Conservation (phyloP, 1,139 yeast species). For the Taphrina sp. region DNA sequence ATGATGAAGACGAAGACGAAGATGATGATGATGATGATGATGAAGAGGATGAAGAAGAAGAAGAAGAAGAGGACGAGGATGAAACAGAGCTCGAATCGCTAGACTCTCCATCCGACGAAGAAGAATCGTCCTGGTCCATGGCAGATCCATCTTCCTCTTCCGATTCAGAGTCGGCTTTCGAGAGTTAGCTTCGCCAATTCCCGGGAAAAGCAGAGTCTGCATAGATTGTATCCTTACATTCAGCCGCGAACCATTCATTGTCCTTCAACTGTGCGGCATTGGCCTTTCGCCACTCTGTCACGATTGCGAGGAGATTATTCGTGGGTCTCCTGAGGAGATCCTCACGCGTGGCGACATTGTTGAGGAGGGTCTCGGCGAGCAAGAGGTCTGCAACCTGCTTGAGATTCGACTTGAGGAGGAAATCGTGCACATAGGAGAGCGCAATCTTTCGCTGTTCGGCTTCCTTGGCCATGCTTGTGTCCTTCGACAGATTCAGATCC, state of each 20-base stretch:
- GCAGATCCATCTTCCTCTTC: slow-evolving; percentile 1
- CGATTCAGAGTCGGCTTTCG: slow-evolving; percentile 15
- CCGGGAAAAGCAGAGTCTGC: not conserved
- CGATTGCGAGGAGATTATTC: slow-evolving; percentile 8
- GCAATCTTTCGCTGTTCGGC: slow-evolving; percentile 11
- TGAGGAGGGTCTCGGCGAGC: slow-evolving; percentile 4
- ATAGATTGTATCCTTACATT: slow-evolving; percentile 5
- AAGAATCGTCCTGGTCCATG: slow-evolving; percentile 21
- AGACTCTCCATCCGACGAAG: no score
- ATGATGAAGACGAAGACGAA: slow-evolving; percentile 34
- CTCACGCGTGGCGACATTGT: slow-evolving; percentile 4
- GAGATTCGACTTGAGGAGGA: slow-evolving; percentile 1
- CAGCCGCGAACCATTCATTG: slow-evolving; percentile 30
- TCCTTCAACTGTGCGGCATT: slow-evolving; percentile 14
- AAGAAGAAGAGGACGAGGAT: slow-evolving; percentile 3
- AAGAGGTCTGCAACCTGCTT: not conserved
- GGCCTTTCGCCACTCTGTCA: slow-evolving; percentile 6
- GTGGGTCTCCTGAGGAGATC: slow-evolving; percentile 20
- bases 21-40: slow-evolving; percentile 14
- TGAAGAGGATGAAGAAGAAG: slow-evolving; percentile 8
- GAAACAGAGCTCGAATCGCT: slow-evolving; percentile 35
- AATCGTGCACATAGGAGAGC: slow-evolving; percentile 19
- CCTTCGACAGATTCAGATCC: no score
- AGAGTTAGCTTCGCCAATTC: no score
- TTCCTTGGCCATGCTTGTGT: slow-evolving; percentile 22